A percentile compares a stretch with the other conserved stretches of the same genome.
phyloP scores from a whole-genome alignment of 257 asterid genomes.

The Solanum paucissectum region DNA sequence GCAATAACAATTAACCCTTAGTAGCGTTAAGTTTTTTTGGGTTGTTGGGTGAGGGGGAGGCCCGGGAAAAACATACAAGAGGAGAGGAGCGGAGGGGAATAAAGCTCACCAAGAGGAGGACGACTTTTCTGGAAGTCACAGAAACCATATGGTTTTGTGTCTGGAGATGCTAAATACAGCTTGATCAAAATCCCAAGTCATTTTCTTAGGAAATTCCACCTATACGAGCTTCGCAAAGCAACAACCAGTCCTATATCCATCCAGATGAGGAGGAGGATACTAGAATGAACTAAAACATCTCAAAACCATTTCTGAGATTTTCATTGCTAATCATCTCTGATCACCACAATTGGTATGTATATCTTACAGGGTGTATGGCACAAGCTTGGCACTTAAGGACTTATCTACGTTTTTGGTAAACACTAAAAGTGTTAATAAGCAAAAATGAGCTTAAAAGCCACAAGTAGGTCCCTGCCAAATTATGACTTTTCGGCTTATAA shows the following conservation, averaged over 20 bases:
- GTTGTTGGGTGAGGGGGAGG: background rate
- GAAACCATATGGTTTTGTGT: background rate
- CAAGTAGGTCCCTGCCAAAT: background rate
- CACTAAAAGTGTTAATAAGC: background rate
- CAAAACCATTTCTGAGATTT: background rate
- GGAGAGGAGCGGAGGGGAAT: background rate
- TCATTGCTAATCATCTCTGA: background rate
- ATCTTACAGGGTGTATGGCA: background rate
- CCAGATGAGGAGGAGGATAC: background rate
- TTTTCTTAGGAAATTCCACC: background rate
- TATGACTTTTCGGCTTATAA: background rate
- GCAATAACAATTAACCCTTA: background rate
- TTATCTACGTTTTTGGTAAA: background rate
- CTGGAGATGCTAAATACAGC: background rate
- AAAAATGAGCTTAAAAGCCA: background rate
- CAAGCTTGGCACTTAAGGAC: background rate
- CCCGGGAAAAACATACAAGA: background rate
- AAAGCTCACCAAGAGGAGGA: background rate
- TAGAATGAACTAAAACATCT: background rate
- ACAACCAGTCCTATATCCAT: background rate
- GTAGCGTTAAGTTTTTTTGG: background rate
- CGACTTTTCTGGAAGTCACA: background rate
- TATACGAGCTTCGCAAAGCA: background rate
- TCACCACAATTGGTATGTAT: background rate
- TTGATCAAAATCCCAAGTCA: background rate